Conservation (phyloP, 2,329 filamentous ascomycete genomes). For the Sclerotinia trifoliorum region DNA sequence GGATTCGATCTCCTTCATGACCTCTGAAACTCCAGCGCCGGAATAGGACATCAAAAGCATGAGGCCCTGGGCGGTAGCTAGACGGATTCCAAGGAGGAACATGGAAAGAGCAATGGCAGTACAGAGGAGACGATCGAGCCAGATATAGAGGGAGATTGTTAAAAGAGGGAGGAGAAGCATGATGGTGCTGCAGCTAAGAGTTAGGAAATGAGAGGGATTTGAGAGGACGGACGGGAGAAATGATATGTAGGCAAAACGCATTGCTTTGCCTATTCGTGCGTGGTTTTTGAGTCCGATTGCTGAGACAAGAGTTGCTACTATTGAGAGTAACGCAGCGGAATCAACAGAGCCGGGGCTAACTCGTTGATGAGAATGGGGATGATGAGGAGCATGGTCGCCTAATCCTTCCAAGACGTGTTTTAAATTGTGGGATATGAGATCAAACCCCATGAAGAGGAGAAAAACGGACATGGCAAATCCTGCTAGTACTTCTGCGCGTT, state of each 20-base stretch:
- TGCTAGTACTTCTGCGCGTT: conserved; percentile 88
- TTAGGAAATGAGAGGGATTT: conserved; percentile 94
- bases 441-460: conserved; percentile 94
- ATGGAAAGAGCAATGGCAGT: conserved; percentile 80
- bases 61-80: conserved; percentile 81
- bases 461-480: conserved; percentile 96
- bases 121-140: conserved; percentile 81
- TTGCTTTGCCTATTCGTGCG: conserved; percentile 84
- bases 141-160: conserved; percentile 74
- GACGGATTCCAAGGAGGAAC: conserved; percentile 79
- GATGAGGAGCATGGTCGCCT: conserved; percentile 71
- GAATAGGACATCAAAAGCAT: conserved; percentile 94
- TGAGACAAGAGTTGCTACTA: conserved; percentile 78
- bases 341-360: conserved; percentile 77
- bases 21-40: conserved; percentile 47
- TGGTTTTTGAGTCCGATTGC: conserved; percentile 88
- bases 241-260: conserved; percentile 80
- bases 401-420: conserved; percentile 82
- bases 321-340: conserved; percentile 75
- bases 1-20: conserved; percentile 81
- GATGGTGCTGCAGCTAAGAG: conserved; percentile 78
- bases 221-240: conserved; percentile 82
- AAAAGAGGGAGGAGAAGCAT: conserved; percentile 81
- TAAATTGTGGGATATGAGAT: conserved; percentile 88
- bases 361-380: conserved; percentile 63